Percentiles rank a stretch among this genome's conserved stretches.
phyloP scores from a whole-genome alignment of 441 rosid species.

The Pelargonium cotyledonis region DNA sequence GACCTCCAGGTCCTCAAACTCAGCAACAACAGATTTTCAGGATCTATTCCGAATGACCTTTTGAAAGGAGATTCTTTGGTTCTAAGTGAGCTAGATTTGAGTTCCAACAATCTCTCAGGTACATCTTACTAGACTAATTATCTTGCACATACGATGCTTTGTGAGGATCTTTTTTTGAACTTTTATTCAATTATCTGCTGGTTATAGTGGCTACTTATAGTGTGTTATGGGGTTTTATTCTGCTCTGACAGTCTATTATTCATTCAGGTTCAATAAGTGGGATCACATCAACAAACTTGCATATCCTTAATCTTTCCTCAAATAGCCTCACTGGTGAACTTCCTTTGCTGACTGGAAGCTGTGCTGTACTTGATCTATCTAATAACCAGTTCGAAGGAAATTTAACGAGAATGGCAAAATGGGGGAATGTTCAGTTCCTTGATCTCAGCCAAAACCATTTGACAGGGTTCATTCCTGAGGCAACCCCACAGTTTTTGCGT shows the following conservation, averaged over 20 bases:
- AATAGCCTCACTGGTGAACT: conserved; percentile 76
- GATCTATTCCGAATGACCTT: conserved; percentile 74
- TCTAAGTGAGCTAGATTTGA: conserved; percentile 71
- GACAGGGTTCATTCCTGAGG: conserved; percentile 73
- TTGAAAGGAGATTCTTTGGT: conserved; percentile 84
- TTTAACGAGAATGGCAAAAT: conserved; percentile 58
- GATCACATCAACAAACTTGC: conserved; percentile 76
- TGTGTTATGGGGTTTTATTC: no score
- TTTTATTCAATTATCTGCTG: no score
- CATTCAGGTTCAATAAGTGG: conserved; percentile 66
- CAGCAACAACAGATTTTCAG: conserved; percentile 76
- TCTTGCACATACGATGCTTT: not conserved
- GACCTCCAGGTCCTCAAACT: conserved; percentile 88
- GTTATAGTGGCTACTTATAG: no score
- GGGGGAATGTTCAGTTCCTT: conserved; percentile 77
- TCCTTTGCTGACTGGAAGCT: conserved; percentile 78
- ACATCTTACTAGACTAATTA: conserved; percentile 16
- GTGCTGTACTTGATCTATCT: conserved; percentile 77
- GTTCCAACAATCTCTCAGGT: conserved; percentile 96
- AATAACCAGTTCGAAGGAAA: conserved; percentile 80
- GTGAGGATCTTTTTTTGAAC: not conserved
- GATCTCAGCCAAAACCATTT: conserved; percentile 84
- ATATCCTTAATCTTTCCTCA: conserved; percentile 66
- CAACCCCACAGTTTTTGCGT: conserved; percentile 71
- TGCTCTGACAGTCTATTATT: conserved; percentile 22